Conservation (phyloP, 176 grass and related monocot species). For the Oropetium thomaeum region DNA sequence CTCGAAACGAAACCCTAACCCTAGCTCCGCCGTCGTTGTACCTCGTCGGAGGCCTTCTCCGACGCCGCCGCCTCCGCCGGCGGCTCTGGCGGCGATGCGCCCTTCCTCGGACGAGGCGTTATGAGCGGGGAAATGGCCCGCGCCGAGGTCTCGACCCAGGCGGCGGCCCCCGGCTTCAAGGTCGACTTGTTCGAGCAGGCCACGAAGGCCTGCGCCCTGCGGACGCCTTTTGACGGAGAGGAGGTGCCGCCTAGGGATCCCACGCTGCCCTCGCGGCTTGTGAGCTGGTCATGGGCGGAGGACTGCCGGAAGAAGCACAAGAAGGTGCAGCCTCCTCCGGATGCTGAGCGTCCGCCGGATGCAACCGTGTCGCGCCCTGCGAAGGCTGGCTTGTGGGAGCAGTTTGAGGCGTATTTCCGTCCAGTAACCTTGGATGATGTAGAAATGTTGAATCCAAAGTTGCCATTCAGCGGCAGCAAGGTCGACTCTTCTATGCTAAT, state of each 20-base stretch:
- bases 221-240: slow-evolving; percentile 80
- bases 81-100: slow-evolving; percentile 45
- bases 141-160: slow-evolving; percentile 43
- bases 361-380: slow-evolving; percentile 11
- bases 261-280: slow-evolving; percentile 66
- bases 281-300: slow-evolving; percentile 48
- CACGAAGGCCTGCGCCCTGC: slow-evolving; percentile 63
- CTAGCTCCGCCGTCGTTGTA: slow-evolving; percentile 43
- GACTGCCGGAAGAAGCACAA: slow-evolving; percentile 72
- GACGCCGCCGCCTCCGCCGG: neutral
- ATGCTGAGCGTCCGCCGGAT: slow-evolving; percentile 39
- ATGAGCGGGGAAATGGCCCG: slow-evolving; percentile 56
- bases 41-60: slow-evolving; percentile 34
- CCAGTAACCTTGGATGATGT: slow-evolving; percentile 62
- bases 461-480: slow-evolving; percentile 26
- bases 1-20: slow-evolving; percentile 88
- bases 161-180: slow-evolving; percentile 25
- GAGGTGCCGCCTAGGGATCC: slow-evolving; percentile 56
- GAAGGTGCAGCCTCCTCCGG: slow-evolving; percentile 46
- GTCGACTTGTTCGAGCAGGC: slow-evolving; percentile 67
- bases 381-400: slow-evolving; percentile 63
- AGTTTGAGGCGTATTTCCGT: slow-evolving; percentile 83
- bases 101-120: slow-evolving; percentile 8
- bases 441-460: slow-evolving; percentile 48
- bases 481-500: slow-evolving; percentile 53